Base-by-base conservation (phyloP, 305 asterid genomes). In the Fraxinus paxiana region DNA sequence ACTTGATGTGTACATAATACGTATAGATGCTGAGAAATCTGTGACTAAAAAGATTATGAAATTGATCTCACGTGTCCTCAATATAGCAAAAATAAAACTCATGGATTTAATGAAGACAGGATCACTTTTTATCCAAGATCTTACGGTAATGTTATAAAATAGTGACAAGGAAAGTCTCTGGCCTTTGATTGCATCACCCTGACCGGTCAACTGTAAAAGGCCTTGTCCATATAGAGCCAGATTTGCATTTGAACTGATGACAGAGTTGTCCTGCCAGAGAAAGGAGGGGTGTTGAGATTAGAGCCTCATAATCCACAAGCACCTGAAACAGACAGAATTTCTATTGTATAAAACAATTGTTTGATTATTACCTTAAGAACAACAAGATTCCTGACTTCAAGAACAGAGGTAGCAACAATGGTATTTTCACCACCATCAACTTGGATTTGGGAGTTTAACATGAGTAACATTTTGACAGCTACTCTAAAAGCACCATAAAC, bases 401-500 rank as follows among this genome's bases (percentile, higher is more conserved):
- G 94, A 88, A 95, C 86, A 41, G 99, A 95, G 38, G 92, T 89
- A 74, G 97, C 91, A 83, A 93, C 93, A 79, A 85, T 93, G 61
- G 93, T 85, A 84, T 88, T 89, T 88, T 90, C 95, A 72, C 97
- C 94, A 81, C 97, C 98, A 82, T 92, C 97, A 79, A 95, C 92
- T 86, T 87, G 91, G 79, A 95, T 93, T 85, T 88, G 86, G 73
- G 99, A 93, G 88, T 94, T 92, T 91, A 92, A 88, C 99, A 95
- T 95, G 87, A 95, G 98, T 85, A 95, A 86, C 99, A 95, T 91
- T 87, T 95, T 95, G 76, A 95, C 96, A 82, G 95, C 88, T 51
- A 93, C 95, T 86, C 97, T 90, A 73, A 93, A 88, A 59, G 99
- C 99, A 82, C 99, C 99, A 87, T 90, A 95, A 59, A 95, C 99